Conservation (phyloP, 164 flowering plant genomes). For the Chloranthus sessilifolius region DNA sequence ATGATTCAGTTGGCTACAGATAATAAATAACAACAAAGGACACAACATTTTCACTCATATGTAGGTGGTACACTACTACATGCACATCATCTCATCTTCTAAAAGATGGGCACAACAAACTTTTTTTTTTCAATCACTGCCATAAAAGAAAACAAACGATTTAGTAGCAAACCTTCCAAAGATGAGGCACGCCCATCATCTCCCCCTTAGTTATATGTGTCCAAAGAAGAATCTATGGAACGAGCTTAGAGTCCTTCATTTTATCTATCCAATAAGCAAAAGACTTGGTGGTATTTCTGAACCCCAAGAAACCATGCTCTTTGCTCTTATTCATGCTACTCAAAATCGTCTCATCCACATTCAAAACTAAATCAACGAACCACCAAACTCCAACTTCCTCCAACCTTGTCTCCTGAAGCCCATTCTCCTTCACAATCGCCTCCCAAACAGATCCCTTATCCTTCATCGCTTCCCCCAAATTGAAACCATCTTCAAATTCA, state of each 20-base stretch:
- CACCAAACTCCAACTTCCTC: slow-evolving; percentile 67
- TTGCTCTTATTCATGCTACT: slow-evolving; percentile 80
- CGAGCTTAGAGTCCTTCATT: slow-evolving; percentile 48
- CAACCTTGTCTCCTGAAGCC: slow-evolving; percentile 38
- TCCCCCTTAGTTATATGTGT: too few relatives aligned
- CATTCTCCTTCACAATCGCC: slow-evolving; percentile 62
- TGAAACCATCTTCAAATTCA: slow-evolving; percentile 26
- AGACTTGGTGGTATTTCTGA: slow-evolving; percentile 56
- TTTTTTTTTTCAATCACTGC: too few relatives aligned
- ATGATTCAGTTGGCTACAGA: too few relatives aligned
- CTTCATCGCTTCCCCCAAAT: slow-evolving; percentile 59
- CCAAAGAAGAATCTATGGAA: slow-evolving; percentile 51
- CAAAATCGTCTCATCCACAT: slow-evolving; percentile 11
- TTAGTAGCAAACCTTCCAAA: too few relatives aligned
- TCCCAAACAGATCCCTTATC: slow-evolving; percentile 71
- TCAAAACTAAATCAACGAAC: slow-evolving; percentile 43
- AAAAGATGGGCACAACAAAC: too few relatives aligned
- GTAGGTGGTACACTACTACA: too few relatives aligned
- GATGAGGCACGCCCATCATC: too few relatives aligned
- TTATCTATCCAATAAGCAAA: slow-evolving; percentile 67
- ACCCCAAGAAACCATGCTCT: slow-evolving; percentile 84
- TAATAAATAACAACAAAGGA: too few relatives aligned
- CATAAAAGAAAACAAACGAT: too few relatives aligned
- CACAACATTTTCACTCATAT: too few relatives aligned
- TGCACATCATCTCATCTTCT: too few relatives aligned